Conservation (phyloP, 306 rosid species). For the Prunus padus region DNA sequence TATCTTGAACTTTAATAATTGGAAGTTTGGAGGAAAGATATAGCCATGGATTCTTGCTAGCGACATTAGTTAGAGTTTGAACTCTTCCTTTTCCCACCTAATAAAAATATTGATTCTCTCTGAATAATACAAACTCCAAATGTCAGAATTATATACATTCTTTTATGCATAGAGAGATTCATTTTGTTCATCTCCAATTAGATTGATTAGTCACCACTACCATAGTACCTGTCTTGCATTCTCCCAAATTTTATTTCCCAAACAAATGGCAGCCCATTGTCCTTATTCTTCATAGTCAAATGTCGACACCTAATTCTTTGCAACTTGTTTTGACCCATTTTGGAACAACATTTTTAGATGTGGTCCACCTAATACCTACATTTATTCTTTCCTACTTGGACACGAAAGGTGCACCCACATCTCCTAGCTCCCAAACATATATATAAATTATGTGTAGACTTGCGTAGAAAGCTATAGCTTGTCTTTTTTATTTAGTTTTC, state of each 20-base stretch:
- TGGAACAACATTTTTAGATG: background rate
- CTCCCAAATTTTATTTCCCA: slow-evolving; percentile 16
- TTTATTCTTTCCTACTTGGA: background rate
- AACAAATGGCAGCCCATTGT: slow-evolving; percentile 18
- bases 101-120: background rate
- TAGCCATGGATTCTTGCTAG: slow-evolving; percentile 13
- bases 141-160: slow-evolving; percentile 7
- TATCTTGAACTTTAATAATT: background rate
- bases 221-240: background rate
- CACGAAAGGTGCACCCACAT: background rate
- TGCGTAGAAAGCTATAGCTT: background rate
- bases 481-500: background rate
- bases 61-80: slow-evolving; percentile 12
- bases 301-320: slow-evolving; percentile 18
- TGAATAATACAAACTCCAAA: slow-evolving; percentile 4
- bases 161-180: slow-evolving; percentile 14
- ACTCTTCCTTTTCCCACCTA: slow-evolving; percentile 4
- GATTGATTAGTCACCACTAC: background rate
- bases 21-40: slow-evolving; percentile 5
- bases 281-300: slow-evolving; percentile 19
- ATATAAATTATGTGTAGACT: background rate
- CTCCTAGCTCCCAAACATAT: background rate
- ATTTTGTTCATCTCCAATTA: slow-evolving; percentile 5
- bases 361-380: slow-evolving; percentile 18
- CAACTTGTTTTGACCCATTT: slow-evolving; percentile 3